Base-by-base conservation (phyloP, 1,284 basidiomycete genomes). In the Trametes hirsuta region DNA sequence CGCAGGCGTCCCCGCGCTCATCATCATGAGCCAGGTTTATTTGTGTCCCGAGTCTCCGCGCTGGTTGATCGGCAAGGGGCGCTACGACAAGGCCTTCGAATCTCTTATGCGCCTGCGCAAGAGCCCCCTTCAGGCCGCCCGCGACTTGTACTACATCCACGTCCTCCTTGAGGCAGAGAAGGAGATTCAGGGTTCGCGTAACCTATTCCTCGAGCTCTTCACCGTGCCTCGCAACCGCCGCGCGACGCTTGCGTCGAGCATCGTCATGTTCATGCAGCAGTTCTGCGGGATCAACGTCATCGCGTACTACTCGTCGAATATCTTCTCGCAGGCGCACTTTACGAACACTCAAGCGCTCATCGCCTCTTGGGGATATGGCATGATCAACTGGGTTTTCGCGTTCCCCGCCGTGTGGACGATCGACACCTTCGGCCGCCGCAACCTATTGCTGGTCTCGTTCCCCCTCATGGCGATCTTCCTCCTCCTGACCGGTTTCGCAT, bases 181-280 rank as follows among this genome's bases (percentile, higher is more conserved):
- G 22, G 77, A 84, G 57, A 79, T 90, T 61, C 78, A 78, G 36
- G 75, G 74, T 39, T 80, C 78, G 15, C 79, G 77, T 53, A 81
- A 80, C 65, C 81, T 84, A 41, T 75, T 89, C 65, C 24, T 81
- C 21, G 87, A 93, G 71, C 76, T 93, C 58, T 93, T 92, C 75
- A 84, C 83, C 12, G 78, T 93, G 25, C 87, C 86, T 12, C 82
- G 93, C 58, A 86, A 90, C 72, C 81, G 92, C 64, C 82, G 93
- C 47, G 93, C 91, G 0, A 82, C 90, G 0, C 75, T 89, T 40
- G 91, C 86, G 0, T 83, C 86, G 8, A 81, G 80, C 63, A 79
- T 88, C 56, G 87, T 92, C 72, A 93, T 92, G 90, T 84, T 91
- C 69, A 80, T 78, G 74, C 83, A 86, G 69, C 85, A 86, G 70